phyloP scores from a whole-genome alignment of 2,329 filamentous ascomycete genomes.

The Fusarium sp. region DNA sequence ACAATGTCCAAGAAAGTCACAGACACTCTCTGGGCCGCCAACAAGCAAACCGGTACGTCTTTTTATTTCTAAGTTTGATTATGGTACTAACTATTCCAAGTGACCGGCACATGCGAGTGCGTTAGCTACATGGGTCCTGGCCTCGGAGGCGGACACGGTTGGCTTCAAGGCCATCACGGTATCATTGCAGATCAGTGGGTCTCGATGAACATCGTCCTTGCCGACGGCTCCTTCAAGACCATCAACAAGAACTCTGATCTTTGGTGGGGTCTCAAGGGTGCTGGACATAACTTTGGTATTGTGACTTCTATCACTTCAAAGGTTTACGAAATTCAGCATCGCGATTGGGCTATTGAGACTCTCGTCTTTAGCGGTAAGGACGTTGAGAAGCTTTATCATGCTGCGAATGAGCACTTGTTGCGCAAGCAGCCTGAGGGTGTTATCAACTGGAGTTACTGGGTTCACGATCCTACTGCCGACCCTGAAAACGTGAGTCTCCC shows the following conservation, averaged over 20 bases:
- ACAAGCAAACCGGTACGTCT: slow-evolving; percentile 60
- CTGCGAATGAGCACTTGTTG: slow-evolving; percentile 59
- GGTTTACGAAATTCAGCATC: slow-evolving; percentile 46
- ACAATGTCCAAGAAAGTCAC: slow-evolving; percentile 59
- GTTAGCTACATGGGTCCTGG: slow-evolving; percentile 48
- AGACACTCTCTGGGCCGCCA: slow-evolving; percentile 61
- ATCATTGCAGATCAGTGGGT: slow-evolving; percentile 51
- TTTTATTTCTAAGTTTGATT: too few species aligned
- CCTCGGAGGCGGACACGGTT: slow-evolving; percentile 50
- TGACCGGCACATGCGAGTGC: slow-evolving; percentile 44
- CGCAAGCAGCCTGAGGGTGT: slow-evolving; percentile 57
- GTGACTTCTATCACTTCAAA: slow-evolving; percentile 49
- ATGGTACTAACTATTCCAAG: slow-evolving; percentile 6
- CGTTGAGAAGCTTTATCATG: slow-evolving; percentile 60
- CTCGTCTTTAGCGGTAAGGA: slow-evolving; percentile 61
- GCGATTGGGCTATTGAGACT: slow-evolving; percentile 48
- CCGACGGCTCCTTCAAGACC: slow-evolving; percentile 45
- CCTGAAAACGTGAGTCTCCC: slow-evolving; percentile 51
- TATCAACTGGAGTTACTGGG: slow-evolving; percentile 64
- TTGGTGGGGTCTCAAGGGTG: slow-evolving; percentile 53
- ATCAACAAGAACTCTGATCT: slow-evolving; percentile 47
- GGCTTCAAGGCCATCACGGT: slow-evolving; percentile 48
- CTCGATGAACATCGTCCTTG: slow-evolving; percentile 49
- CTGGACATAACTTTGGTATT: slow-evolving; percentile 52
- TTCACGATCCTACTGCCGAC: slow-evolving; percentile 55